phyloP scores from a whole-genome alignment of 2,329 filamentous ascomycete genomes.

The Arthrobotrys pseudoclavata region DNA sequence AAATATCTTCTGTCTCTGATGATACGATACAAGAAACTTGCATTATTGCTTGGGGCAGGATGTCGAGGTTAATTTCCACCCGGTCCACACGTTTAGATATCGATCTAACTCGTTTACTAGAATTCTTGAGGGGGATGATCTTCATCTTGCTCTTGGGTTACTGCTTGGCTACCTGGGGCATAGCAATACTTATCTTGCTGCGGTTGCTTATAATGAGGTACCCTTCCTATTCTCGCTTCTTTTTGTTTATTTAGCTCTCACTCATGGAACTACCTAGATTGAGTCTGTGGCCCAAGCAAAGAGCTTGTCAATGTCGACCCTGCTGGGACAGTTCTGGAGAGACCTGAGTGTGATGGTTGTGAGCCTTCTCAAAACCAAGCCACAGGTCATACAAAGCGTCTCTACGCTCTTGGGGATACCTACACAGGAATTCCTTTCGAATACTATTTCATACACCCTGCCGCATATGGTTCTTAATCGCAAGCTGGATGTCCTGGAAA shows the following conservation, averaged over 20 bases:
- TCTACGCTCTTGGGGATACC: constrained; percentile 84
- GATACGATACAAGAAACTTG: constrained; percentile 79
- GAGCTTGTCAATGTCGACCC: constrained; percentile 73
- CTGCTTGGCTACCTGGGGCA: constrained; percentile 90
- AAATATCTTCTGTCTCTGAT: constrained; percentile 47
- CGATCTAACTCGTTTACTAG: constrained; percentile 65
- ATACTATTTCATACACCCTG: constrained; percentile 84
- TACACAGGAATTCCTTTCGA: constrained; percentile 78
- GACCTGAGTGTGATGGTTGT: constrained; percentile 85
- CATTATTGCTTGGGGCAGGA: constrained; percentile 86
- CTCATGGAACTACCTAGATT: constrained; percentile 68
- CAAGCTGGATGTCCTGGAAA: constrained; percentile 81
- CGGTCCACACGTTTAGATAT: background rate
- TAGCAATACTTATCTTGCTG: constrained; percentile 81
- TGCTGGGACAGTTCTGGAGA: constrained; percentile 91
- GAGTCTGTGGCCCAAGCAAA: constrained; percentile 78
- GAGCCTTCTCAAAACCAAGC: constrained; percentile 82
- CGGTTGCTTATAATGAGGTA: constrained; percentile 85
- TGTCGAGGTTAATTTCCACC: constrained; percentile 73
- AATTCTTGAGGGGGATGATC: constrained; percentile 81
- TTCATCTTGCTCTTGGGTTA: constrained; percentile 86
- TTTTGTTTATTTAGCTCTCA: background rate
- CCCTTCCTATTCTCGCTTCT: constrained; percentile 51
- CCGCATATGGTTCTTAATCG: constrained; percentile 87
- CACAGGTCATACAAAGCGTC: constrained; percentile 84